A percentile compares a stretch with the other conserved stretches of the same genome.
Conservation (phyloP, 2,329 filamentous ascomycete species). For the Penicillium sp. region DNA sequence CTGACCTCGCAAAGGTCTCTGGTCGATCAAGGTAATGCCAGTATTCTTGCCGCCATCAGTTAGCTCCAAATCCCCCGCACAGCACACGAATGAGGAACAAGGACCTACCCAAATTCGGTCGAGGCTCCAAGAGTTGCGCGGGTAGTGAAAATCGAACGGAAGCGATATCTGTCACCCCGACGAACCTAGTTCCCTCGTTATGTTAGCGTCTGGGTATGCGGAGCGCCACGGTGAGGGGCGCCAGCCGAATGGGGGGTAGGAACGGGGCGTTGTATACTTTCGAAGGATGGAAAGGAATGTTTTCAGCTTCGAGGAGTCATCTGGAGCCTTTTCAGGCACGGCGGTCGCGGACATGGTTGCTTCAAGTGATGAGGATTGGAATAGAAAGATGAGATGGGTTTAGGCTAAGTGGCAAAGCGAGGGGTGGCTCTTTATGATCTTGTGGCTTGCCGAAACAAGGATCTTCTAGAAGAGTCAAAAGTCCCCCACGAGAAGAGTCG, state of each 20-base stretch:
- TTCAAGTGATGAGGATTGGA: neutral
- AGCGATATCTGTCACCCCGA: slow-evolving; percentile 92
- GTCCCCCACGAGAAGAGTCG: neutral
- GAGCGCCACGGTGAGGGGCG: neutral
- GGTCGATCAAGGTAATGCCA: slow-evolving; percentile 98
- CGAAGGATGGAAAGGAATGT: slow-evolving; percentile 83
- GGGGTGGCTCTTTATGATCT: neutral
- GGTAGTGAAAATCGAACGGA: slow-evolving; percentile 93
- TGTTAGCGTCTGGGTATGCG: neutral
- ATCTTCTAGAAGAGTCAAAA: neutral
- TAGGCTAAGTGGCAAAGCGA: neutral
- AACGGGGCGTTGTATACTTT: slow-evolving; percentile 58
- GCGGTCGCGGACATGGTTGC: slow-evolving; percentile 32
- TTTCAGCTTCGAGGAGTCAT: slow-evolving; percentile 82
- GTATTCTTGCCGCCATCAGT: slow-evolving; percentile 61
- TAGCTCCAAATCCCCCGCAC: slow-evolving; percentile 12
- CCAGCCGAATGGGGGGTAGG: neutral
- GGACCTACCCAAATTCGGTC: slow-evolving; percentile 73
- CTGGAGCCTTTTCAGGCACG: slow-evolving; percentile 56
- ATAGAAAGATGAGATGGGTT: neutral
- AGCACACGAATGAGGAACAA: slow-evolving; percentile 1
- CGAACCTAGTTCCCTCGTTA: slow-evolving; percentile 61
- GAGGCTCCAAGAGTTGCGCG: slow-evolving; percentile 90
- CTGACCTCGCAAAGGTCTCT: slow-evolving; percentile 72
- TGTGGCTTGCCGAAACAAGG: neutral